These are phyloP conservation scores for Bombardia bombarda DNA, from an alignment of 495 filamentous ascomycete species.

Conservation along the genomic window DNA sequence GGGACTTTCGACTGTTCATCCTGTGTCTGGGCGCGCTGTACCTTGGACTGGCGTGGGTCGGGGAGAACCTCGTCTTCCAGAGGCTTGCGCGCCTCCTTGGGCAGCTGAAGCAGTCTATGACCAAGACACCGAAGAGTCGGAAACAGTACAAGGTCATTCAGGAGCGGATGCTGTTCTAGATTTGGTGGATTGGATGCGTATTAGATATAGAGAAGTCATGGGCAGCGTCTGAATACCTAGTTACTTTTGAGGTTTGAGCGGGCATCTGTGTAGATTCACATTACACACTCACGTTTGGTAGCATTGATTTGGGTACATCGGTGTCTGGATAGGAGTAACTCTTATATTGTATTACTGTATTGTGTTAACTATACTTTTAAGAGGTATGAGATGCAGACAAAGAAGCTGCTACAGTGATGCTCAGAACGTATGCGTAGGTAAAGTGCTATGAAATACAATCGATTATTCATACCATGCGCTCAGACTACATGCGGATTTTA, in stretches of 20 bases:
- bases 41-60: conserved; percentile 57
- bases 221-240: too few relatives aligned
- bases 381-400: too few relatives aligned
- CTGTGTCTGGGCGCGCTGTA: conserved; percentile 58
- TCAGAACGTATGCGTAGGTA: too few relatives aligned
- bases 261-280: too few relatives aligned
- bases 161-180: conserved; percentile 56
- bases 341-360: too few relatives aligned
- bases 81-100: conserved; percentile 62
- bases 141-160: conserved; percentile 81
- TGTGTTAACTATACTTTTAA: too few relatives aligned
- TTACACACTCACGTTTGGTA: too few relatives aligned
- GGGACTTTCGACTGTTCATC: conserved; percentile 62
- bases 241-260: too few relatives aligned
- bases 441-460: too few relatives aligned
- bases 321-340: not conserved
- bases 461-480: too few relatives aligned
- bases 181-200: not conserved
- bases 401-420: too few relatives aligned
- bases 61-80: conserved; percentile 65
- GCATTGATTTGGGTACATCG: not conserved
- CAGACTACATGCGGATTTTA: too few relatives aligned
- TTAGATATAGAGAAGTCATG: not conserved
- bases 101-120: conserved; percentile 43
- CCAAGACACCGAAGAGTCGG: conserved; percentile 58